These are phyloP conservation scores for Coniella lustricola DNA, from an alignment of 2,329 filamentous ascomycete genomes.

Conservation along the genomic window DNA sequence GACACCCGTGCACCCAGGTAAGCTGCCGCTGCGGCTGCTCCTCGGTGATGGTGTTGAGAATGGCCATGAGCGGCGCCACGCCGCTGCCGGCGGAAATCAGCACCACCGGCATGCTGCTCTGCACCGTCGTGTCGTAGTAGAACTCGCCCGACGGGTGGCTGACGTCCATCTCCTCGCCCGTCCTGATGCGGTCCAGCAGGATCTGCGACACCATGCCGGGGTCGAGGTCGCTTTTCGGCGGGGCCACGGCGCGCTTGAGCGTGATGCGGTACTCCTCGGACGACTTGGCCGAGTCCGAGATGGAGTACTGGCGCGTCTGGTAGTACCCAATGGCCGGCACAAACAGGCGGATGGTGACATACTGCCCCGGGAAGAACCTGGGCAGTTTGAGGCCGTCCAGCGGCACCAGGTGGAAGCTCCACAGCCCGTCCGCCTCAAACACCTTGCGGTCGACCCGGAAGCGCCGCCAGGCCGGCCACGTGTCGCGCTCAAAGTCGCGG, in stretches of 20 bases:
- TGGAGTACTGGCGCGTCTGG: constrained; percentile 63
- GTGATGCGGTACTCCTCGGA: constrained; percentile 56
- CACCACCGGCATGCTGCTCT: constrained; percentile 37
- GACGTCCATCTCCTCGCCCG: constrained; percentile 53
- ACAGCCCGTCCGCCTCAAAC: constrained; percentile 56
- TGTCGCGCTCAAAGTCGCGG: constrained; percentile 36
- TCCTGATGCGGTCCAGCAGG: constrained; percentile 51
- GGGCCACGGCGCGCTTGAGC: constrained; percentile 54
- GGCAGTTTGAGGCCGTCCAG: constrained; percentile 53
- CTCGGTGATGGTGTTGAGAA: constrained; percentile 43
- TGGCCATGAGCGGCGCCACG: constrained; percentile 48
- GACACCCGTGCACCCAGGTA: constrained; percentile 49
- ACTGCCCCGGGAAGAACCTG: constrained; percentile 58
- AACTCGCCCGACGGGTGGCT: constrained; percentile 56
- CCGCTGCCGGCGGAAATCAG: constrained; percentile 52
- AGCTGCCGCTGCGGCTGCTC: constrained; percentile 36
- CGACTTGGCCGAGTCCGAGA: constrained; percentile 52
- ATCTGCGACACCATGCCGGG: constrained; percentile 60
- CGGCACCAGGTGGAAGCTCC: constrained; percentile 58
- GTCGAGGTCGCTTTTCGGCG: constrained; percentile 37
- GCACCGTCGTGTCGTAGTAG: constrained; percentile 36
- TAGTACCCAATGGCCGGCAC: constrained; percentile 47
- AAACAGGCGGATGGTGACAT: constrained; percentile 52
- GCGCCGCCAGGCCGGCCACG: constrained; percentile 57
- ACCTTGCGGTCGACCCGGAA: constrained; percentile 57